A percentile compares a stretch with the other conserved stretches of the same genome.
These are phyloP conservation scores for Hypocrella siamensis DNA, from an alignment of 2,329 filamentous ascomycete species.

Conservation along the genomic window DNA sequence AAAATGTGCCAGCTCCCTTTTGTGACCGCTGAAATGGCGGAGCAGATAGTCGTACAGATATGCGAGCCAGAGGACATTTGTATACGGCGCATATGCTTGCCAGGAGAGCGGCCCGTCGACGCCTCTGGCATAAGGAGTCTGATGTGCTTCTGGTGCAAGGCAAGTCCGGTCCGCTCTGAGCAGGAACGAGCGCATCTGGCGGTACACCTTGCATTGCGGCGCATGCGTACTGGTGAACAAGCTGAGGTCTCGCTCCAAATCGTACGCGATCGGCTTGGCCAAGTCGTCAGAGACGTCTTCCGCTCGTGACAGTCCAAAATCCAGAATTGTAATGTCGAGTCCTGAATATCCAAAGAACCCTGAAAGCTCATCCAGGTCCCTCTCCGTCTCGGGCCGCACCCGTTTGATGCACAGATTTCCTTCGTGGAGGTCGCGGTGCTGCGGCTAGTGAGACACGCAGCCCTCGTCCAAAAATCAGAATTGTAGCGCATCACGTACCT, in stretches of 20 bases:
- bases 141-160: slow-evolving; percentile 30
- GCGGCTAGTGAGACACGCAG: slow-evolving; percentile 7
- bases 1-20: slow-evolving; percentile 29
- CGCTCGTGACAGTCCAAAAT: slow-evolving; percentile 49
- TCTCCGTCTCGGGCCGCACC: slow-evolving; percentile 16
- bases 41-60: slow-evolving; percentile 42
- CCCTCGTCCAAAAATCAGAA: too few relatives aligned
- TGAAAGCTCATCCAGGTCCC: slow-evolving; percentile 11
- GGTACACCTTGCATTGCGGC: slow-evolving; percentile 44
- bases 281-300: slow-evolving; percentile 23
- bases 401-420: slow-evolving; percentile 45
- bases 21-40: slow-evolving; percentile 28
- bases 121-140: slow-evolving; percentile 28
- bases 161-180: slow-evolving; percentile 33
- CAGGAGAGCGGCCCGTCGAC: slow-evolving; percentile 35
- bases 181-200: slow-evolving; percentile 44
- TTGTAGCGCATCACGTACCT: slow-evolving; percentile 23
- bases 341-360: slow-evolving; percentile 41
- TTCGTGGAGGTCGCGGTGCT: slow-evolving; percentile 52
- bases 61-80: slow-evolving; percentile 49
- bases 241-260: slow-evolving; percentile 43
- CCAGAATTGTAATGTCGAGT: slow-evolving; percentile 47
- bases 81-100: slow-evolving; percentile 41
- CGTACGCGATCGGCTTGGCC: slow-evolving; percentile 31
- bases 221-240: slow-evolving; percentile 46